Evolutionary conservation across 2,329 filamentous ascomycete species (phyloP), one percentile per base, ranked within the genome.

Genomic region (Fusarium pininemorale): DNA sequence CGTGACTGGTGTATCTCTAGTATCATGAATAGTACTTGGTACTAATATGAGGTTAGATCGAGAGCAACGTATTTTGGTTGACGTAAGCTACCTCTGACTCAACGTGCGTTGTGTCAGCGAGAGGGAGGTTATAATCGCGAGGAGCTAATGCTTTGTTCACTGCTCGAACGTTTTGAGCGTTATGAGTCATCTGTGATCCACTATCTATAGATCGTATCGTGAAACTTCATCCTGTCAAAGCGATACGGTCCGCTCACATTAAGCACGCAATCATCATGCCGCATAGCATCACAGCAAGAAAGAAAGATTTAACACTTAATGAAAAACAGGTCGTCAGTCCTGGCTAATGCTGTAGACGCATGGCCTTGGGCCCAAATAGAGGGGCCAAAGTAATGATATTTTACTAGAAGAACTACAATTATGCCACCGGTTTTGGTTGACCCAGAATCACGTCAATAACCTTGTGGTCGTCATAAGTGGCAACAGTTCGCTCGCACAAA

Each of bases 381-480:
- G 13, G 20, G 4, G 6, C 22, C 15, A 51, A 10, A 18, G 6
- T 4, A n/a, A 51, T 32, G 11, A 12, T 51, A 5, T 4, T 15
- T 4, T 12, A 5, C 26, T 1, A 30, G 7, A 20, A n/a, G 14
- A n/a, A 22, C 14, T 4, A 8, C 22, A 7, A 9, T 47, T 28
- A 70, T 13, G 20, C 20, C 7, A 3, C 6, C 16, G 54, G 60
- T 45, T 68, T 70, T 4, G 57, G 54, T 20, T 70, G 69, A 16
- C 39, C n/a, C 3, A 76, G n/a, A 13, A 76, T 73, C 12, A 70
- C 57, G 22, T 84, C 81, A 66, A 84, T 78, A 11, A 82, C 79
- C 68, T 80, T 80, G 61, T 84, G 83, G 50, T 84, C 82, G n/a
- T 80, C 66, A 61, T 77, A 82, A 6, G 81, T 74, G 8, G 82